These are phyloP conservation scores for Talaromyces rugulosus DNA, from an alignment of 2,329 filamentous ascomycete genomes.

Conservation along the genomic window DNA sequence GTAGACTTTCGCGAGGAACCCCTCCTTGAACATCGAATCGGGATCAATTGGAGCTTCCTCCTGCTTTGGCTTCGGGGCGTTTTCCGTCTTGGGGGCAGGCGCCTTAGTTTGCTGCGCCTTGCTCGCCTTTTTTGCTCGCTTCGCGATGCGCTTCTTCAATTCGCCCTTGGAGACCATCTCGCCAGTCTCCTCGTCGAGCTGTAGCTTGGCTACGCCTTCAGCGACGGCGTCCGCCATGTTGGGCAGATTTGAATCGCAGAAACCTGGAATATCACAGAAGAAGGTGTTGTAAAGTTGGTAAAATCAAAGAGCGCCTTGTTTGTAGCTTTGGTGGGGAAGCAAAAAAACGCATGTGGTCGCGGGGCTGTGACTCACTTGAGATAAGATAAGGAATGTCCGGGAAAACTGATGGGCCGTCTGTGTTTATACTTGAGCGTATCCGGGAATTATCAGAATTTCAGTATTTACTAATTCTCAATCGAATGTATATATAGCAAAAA, in stretches of 20 bases:
- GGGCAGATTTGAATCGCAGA: background rate
- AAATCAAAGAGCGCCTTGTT: background rate
- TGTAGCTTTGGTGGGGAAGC: background rate
- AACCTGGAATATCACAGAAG: background rate
- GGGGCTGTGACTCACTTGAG: background rate
- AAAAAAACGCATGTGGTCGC: background rate
- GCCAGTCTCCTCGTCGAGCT: conserved; percentile 61
- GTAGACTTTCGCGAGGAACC: conserved; percentile 70
- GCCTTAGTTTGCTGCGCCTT: background rate
- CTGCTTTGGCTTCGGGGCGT: conserved; percentile 1
- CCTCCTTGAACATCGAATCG: conserved; percentile 69
- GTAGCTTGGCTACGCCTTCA: conserved; percentile 51
- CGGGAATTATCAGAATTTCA: no score
- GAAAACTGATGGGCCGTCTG: background rate
- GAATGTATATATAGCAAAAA: background rate
- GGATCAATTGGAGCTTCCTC: conserved; percentile 7
- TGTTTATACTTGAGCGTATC: background rate
- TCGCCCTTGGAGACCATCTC: conserved; percentile 63
- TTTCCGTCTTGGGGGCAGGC: background rate
- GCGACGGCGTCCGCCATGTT: conserved; percentile 15
- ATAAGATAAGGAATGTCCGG: background rate
- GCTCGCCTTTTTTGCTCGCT: conserved; percentile 29
- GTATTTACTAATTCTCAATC: background rate
- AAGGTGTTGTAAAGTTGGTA: background rate
- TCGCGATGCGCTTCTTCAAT: conserved; percentile 58